Percentiles rank a stretch among this genome's conserved stretches.
These are phyloP conservation scores for Schizophyllum amplum DNA, from an alignment of 1,284 basidiomycete species.

Conservation along the genomic window DNA sequence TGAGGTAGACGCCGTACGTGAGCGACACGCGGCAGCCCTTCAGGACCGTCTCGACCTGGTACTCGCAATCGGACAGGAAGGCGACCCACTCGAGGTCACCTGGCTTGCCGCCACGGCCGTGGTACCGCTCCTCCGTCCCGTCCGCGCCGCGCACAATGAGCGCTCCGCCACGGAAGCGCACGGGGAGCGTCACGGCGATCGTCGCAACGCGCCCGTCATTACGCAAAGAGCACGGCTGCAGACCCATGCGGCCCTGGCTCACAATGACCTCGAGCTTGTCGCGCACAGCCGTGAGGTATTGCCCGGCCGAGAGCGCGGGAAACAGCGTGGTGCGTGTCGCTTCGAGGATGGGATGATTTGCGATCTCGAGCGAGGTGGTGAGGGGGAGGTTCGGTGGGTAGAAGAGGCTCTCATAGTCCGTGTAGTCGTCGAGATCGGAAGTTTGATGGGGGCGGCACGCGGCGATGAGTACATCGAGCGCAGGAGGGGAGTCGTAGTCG, in stretches of 20 bases:
- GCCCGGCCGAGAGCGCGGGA: conserved; percentile 55
- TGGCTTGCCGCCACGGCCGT: conserved; percentile 49
- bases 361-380: conserved; percentile 66
- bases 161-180: conserved; percentile 61
- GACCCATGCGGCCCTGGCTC: conserved; percentile 47
- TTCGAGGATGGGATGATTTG: conserved; percentile 73
- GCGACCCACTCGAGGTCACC: conserved; percentile 71
- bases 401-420: conserved; percentile 58
- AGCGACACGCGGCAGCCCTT: conserved; percentile 62
- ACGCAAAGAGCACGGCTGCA: conserved; percentile 42
- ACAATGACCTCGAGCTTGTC: conserved; percentile 65
- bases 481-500: conserved; percentile 64
- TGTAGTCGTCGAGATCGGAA: conserved; percentile 40
- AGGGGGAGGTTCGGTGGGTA: conserved; percentile 65
- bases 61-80: conserved; percentile 63
- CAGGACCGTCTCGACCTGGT: conserved; percentile 62
- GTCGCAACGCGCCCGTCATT: conserved; percentile 66
- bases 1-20: conserved; percentile 62
- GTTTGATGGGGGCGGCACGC: conserved; percentile 62
- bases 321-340: conserved; percentile 63
- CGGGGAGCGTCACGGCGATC: conserved; percentile 63
- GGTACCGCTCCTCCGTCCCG: conserved; percentile 55
- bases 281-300: conserved; percentile 58
- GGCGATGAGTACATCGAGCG: conserved; percentile 70
- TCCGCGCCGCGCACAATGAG: conserved; percentile 50